A percentile compares a stretch with the other conserved stretches of the same genome.
Conservation (phyloP, 2,329 filamentous ascomycete species). For the Cercospora zeina region DNA sequence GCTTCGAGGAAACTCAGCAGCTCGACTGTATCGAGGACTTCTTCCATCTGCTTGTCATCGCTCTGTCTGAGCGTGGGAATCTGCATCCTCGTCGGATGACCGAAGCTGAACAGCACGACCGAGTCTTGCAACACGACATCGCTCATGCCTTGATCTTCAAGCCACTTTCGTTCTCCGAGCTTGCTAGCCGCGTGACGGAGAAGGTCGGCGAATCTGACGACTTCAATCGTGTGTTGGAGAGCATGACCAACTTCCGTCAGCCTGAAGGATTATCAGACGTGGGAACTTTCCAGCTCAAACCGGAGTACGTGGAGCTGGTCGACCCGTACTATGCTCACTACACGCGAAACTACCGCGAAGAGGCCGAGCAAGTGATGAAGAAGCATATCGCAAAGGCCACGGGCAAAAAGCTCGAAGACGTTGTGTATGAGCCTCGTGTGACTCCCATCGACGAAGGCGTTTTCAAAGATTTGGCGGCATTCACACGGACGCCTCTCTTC, state of each 20-base stretch:
- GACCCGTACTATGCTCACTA: conserved; percentile 97
- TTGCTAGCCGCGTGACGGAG: conserved; percentile 81
- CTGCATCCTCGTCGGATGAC: conserved; percentile 68
- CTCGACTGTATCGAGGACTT: conserved; percentile 95
- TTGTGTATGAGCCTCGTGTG: conserved; percentile 88
- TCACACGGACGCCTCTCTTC: conserved; percentile 83
- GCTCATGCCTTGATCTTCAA: conserved; percentile 95
- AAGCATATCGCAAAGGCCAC: conserved; percentile 84
- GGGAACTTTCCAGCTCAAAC: conserved; percentile 89
- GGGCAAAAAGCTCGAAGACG: conserved; percentile 74
- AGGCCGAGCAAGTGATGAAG: conserved; percentile 86
- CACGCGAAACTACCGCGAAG: conserved; percentile 93
- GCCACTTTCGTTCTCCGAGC: conserved; percentile 89
- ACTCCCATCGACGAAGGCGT: conserved; percentile 72
- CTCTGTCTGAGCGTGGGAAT: conserved; percentile 84
- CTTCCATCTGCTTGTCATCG: conserved; percentile 85
- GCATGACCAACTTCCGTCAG: conserved; percentile 84
- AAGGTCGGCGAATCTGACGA: conserved; percentile 86
- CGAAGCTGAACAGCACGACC: conserved; percentile 62
- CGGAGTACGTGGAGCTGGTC: conserved; percentile 80
- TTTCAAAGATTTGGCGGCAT: conserved; percentile 73
- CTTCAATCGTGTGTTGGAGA: conserved; percentile 78
- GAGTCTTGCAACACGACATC: conserved; percentile 82
- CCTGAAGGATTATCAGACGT: conserved; percentile 91
- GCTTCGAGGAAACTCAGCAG: conserved; percentile 82